Percentiles rank a stretch among this genome's conserved stretches.
Evolutionary conservation across 1,139 yeast species (phyloP).

Genomic region (Debaryomyces sp.): DNA sequence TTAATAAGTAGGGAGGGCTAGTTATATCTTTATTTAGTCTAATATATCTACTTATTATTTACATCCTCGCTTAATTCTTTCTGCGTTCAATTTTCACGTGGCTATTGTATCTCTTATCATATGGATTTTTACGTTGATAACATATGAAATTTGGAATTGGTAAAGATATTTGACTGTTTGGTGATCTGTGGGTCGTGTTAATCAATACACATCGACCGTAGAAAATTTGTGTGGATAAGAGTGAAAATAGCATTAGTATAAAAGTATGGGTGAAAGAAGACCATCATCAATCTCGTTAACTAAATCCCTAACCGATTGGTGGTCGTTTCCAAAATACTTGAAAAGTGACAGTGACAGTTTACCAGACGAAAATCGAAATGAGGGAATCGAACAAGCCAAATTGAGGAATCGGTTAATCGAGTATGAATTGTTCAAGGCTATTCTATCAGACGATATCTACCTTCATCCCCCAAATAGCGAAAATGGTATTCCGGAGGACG

Average conservation of each 20-base stretch:
- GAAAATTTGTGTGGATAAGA: not conserved
- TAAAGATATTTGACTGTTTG: not conserved
- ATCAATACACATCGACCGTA: not conserved
- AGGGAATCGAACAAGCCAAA: conserved; percentile 21
- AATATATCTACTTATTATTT: not conserved
- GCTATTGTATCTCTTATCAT: conserved; percentile 1
- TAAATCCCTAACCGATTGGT: conserved; percentile 43
- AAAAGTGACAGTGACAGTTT: conserved; percentile 12
- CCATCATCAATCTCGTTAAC: conserved; percentile 27
- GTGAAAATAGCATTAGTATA: not conserved
- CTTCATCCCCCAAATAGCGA: conserved; percentile 18
- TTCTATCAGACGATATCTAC: conserved; percentile 34
- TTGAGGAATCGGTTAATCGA: conserved; percentile 32
- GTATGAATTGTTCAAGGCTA: conserved; percentile 37
- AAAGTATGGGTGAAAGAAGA: not conserved
- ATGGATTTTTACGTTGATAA: not conserved
- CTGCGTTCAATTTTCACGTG: conserved; percentile 1
- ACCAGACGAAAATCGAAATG: not conserved
- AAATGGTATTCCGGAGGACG: conserved; percentile 5
- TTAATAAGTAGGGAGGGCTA: not conserved
- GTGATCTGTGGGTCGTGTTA: not conserved
- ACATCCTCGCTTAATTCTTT: not conserved
- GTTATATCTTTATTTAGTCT: not conserved
- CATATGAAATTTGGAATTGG: not conserved
- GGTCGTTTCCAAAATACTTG: conserved; percentile 33